Evolutionary conservation across 768 basidiomycete genomes (phyloP).

Genomic region (Suillus cothurnatus): DNA sequence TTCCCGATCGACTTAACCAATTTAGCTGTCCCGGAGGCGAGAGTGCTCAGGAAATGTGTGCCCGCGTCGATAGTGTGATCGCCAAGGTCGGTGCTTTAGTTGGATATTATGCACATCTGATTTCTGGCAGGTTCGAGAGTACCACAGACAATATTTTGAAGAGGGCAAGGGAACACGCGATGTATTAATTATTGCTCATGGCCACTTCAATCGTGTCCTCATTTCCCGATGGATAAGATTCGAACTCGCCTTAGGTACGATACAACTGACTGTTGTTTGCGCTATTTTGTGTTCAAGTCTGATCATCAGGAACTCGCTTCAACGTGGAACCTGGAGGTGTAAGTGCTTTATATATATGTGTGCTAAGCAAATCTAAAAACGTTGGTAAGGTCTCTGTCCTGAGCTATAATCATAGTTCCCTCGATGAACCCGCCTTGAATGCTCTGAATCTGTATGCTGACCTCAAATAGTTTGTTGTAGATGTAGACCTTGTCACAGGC

Average conservation of each 20-base stretch:
- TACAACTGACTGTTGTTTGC: conserved; percentile 1
- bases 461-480: conserved; percentile 26
- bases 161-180: conserved; percentile 70
- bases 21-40: conserved; percentile 87
- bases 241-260: conserved; percentile 57
- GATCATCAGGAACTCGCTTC: conserved; percentile 64
- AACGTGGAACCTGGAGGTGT: conserved; percentile 86
- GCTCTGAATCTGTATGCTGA: conserved; percentile 69
- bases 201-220: conserved; percentile 74
- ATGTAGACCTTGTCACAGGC: conserved; percentile 2
- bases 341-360: conserved; percentile 25
- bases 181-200: conserved; percentile 89
- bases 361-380: background rate
- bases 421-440: conserved; percentile 77
- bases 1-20: conserved; percentile 15
- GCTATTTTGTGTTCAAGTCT: background rate
- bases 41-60: conserved; percentile 75
- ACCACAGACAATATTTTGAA: conserved; percentile 71
- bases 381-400: conserved; percentile 67
- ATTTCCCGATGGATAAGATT: conserved; percentile 84
- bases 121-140: conserved; percentile 60
- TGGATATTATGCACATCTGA: background rate
- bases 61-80: conserved; percentile 78
- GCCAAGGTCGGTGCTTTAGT: conserved; percentile 48
- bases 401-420: conserved; percentile 79